These are phyloP conservation scores for Arthromyces matolae DNA, from an alignment of 768 basidiomycete genomes.

Conservation along the genomic window DNA sequence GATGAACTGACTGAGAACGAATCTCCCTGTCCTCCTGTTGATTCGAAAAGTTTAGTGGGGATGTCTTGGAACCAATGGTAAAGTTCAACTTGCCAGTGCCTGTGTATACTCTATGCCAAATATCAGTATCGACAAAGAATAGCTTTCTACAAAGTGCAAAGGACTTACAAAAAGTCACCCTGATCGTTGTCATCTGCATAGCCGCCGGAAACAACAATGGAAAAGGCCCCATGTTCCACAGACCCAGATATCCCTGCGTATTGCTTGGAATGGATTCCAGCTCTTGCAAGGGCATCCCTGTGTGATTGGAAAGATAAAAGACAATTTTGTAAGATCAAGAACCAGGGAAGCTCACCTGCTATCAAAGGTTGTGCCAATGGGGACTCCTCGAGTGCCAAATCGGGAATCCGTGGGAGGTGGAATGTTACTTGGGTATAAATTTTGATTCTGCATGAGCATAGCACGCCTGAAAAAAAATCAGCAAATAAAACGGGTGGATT, in stretches of 20 bases:
- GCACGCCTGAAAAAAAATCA: slow-evolving; percentile 14
- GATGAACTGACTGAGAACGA: slow-evolving; percentile 15
- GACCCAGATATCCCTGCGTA: slow-evolving; percentile 36
- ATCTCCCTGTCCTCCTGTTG: slow-evolving; percentile 19
- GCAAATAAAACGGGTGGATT: neutral
- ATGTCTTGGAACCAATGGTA: neutral
- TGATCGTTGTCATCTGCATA: slow-evolving; percentile 40
- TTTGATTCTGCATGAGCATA: slow-evolving; percentile 17
- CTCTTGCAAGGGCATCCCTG: slow-evolving; percentile 24
- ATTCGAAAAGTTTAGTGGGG: neutral
- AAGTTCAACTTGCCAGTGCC: slow-evolving; percentile 35
- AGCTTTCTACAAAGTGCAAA: neutral
- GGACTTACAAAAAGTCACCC: slow-evolving; percentile 33
- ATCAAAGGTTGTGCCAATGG: slow-evolving; percentile 20
- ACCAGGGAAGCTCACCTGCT: slow-evolving; percentile 22
- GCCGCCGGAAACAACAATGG: slow-evolving; percentile 36
- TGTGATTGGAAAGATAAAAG: neutral
- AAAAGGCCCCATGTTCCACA: slow-evolving; percentile 31
- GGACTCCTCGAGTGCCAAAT: slow-evolving; percentile 22
- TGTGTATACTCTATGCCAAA: slow-evolving; percentile 40
- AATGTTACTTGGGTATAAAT: slow-evolving; percentile 17
- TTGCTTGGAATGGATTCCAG: slow-evolving; percentile 24
- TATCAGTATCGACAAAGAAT: neutral
- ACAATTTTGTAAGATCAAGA: too few relatives aligned
- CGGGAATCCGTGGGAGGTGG: slow-evolving; percentile 16